Base-by-base conservation (phyloP, 257 asterid genomes). In the Verbena officinalis region DNA sequence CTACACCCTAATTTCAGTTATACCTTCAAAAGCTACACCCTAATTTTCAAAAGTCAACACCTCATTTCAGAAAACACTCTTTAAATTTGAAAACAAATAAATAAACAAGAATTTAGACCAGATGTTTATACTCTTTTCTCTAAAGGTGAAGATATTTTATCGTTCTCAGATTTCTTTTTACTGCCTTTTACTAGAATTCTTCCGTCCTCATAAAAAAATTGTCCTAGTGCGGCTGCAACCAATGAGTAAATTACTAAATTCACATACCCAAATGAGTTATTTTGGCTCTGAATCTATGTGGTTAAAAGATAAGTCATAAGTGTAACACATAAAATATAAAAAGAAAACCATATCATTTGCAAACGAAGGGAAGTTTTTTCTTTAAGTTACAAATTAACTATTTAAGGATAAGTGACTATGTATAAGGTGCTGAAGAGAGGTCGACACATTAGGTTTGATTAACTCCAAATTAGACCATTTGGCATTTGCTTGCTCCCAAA, bases 401-500 rank as follows among this genome's bases (percentile, higher is more conserved):
- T 23, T 51, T 21, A 51, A 23, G 36, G 22, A 11, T 5, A 51
- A 48, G 30, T 22, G 19, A 22, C 14, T 22, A 22, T 8, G 10
- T 51, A 11, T 51, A 34, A 22, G 3, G 12, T 12, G 10, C 4
- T 12, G 10, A 23, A 20, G 55, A 9, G n/a, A 19, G 55, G 8
- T 49, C 10, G 31, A 19, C 2, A 49, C 30, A 49, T 49, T 12
- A 5, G 34, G 17, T 51, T 11, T 22, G 17, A 3, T 21, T 51
- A 0, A 9, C 42, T 40, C 17, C n/a, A n/a, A n/a, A n/a, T n/a
- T 11, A 52, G 6, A 16, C 2, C 12, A 31, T 21, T 20, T 36
- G 9, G 6, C 4, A 12, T 40, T 27, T 39, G 70, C 54, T 27
- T 39, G 70, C 62, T 38, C 9, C 15, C 55, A 42, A 53, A 42